phyloP scores from a whole-genome alignment of 140 eudicot species.

The Bidens hawaiensis region DNA sequence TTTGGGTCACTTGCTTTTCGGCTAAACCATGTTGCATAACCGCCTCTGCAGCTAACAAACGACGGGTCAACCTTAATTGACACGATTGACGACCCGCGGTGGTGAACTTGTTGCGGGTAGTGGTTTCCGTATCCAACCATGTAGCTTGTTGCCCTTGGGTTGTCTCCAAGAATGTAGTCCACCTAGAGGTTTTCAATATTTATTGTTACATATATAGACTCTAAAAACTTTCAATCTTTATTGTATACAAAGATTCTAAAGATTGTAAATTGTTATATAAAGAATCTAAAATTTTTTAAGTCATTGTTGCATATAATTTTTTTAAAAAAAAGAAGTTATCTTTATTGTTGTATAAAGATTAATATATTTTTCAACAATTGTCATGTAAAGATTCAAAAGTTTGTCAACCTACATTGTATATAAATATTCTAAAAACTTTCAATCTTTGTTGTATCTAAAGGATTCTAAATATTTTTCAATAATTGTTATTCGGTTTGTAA shows the following conservation, averaged over 20 bases:
- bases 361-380: neutral
- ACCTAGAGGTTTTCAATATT: slow-evolving; percentile 28
- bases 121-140: slow-evolving; percentile 98
- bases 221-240: too few species aligned
- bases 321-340: too few species aligned
- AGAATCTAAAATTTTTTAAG: too few species aligned
- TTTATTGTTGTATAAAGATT: neutral
- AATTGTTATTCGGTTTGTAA: too few species aligned
- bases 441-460: too few species aligned
- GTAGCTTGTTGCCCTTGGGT: slow-evolving; percentile 97
- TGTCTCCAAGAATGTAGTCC: slow-evolving; percentile 91
- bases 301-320: too few species aligned
- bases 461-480: too few species aligned
- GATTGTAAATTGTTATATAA: too few species aligned
- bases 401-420: too few species aligned
- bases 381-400: too few species aligned
- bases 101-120: slow-evolving; percentile 82
- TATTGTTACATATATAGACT: neutral
- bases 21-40: slow-evolving; percentile 84
- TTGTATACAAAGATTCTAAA: too few species aligned
- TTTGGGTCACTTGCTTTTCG: slow-evolving; percentile 76
- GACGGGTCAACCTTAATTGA: slow-evolving; percentile 70
- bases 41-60: slow-evolving; percentile 81
- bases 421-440: too few species aligned
- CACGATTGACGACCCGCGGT: slow-evolving; percentile 86